Conservation (phyloP, 2,329 filamentous ascomycete species). For the Fonsecaea monophora region DNA sequence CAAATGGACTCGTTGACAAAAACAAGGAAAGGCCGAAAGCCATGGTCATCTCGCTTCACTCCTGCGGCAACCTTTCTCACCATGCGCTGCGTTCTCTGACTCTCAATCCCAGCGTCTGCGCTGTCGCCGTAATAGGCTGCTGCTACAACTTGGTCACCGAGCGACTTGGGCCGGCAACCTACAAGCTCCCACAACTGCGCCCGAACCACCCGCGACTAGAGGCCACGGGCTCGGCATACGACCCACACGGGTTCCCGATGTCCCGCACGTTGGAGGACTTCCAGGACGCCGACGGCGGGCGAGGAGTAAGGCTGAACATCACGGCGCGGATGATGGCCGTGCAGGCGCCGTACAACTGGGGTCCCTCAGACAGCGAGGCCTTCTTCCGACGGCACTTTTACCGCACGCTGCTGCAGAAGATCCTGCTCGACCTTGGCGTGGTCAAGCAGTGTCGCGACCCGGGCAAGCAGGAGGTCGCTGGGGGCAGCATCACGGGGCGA, state of each 20-base stretch:
- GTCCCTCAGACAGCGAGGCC: slow-evolving; percentile 74
- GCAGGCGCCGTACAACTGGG: slow-evolving; percentile 94
- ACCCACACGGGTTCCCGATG: slow-evolving; percentile 95
- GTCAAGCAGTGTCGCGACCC: slow-evolving; percentile 61
- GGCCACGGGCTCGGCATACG: slow-evolving; percentile 72
- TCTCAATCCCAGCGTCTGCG: slow-evolving; percentile 80
- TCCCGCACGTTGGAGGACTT: slow-evolving; percentile 70
- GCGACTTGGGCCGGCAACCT: slow-evolving; percentile 82
- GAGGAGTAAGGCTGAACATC: slow-evolving; percentile 82
- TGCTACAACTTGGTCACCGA: slow-evolving; percentile 98
- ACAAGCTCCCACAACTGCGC: slow-evolving; percentile 79
- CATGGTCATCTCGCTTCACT: slow-evolving; percentile 95
- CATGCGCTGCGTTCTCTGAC: slow-evolving; percentile 87
- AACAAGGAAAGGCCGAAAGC: slow-evolving; percentile 26
- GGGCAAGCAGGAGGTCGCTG: slow-evolving; percentile 35
- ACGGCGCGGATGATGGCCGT: slow-evolving; percentile 98
- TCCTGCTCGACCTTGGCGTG: slow-evolving; percentile 86
- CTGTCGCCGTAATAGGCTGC: slow-evolving; percentile 95
- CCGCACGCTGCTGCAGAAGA: slow-evolving; percentile 84
- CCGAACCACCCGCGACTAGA: slow-evolving; percentile 74
- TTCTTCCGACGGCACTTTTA: slow-evolving; percentile 96
- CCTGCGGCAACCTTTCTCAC: slow-evolving; percentile 96
- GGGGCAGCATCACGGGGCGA: slow-evolving; percentile 36
- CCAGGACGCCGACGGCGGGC: slow-evolving; percentile 37
- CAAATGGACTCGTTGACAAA: neutral